These are phyloP conservation scores for Hyphopichia buzzinii DNA, from an alignment of 1,139 yeast species.

Conservation along the genomic window DNA sequence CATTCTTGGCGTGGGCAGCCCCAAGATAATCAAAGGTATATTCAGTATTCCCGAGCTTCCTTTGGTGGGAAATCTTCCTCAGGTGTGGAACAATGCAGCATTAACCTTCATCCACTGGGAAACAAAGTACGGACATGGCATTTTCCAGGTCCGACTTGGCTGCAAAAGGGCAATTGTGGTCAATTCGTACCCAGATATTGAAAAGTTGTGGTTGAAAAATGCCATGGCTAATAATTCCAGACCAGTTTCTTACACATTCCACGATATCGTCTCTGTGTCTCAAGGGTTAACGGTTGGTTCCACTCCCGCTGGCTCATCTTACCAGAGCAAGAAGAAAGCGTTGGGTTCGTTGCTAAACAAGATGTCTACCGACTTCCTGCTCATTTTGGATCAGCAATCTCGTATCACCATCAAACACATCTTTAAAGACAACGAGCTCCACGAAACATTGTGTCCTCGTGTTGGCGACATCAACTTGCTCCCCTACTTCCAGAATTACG, in stretches of 20 bases:
- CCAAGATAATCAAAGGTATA: conserved; percentile 31
- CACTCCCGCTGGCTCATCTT: conserved; percentile 63
- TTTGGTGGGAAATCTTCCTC: conserved; percentile 51
- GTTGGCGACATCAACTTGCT: conserved; percentile 40
- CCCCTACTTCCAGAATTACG: conserved; percentile 48
- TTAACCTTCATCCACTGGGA: conserved; percentile 50
- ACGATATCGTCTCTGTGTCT: conserved; percentile 58
- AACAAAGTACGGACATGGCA: conserved; percentile 34
- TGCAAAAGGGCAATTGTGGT: conserved; percentile 57
- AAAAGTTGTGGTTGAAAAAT: conserved; percentile 52
- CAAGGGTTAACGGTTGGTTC: conserved; percentile 75
- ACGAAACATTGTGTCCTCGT: conserved; percentile 11
- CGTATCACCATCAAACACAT: conserved; percentile 25
- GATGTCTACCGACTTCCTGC: conserved; percentile 30
- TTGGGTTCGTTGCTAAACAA: conserved; percentile 51
- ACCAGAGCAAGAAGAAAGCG: conserved; percentile 51
- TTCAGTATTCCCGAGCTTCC: conserved; percentile 50
- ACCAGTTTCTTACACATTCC: conserved; percentile 68
- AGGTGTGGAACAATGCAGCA: conserved; percentile 52
- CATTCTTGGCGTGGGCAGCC: conserved; percentile 16
- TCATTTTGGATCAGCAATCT: conserved; percentile 46
- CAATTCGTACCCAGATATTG: conserved; percentile 56
- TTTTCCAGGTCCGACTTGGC: conserved; percentile 67
- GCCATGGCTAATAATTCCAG: conserved; percentile 61
- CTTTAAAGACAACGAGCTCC: conserved; percentile 19